Percentiles rank a stretch among this genome's conserved stretches.
phyloP scores from a whole-genome alignment of 139 green algal species.

The Volvox africanus region DNA sequence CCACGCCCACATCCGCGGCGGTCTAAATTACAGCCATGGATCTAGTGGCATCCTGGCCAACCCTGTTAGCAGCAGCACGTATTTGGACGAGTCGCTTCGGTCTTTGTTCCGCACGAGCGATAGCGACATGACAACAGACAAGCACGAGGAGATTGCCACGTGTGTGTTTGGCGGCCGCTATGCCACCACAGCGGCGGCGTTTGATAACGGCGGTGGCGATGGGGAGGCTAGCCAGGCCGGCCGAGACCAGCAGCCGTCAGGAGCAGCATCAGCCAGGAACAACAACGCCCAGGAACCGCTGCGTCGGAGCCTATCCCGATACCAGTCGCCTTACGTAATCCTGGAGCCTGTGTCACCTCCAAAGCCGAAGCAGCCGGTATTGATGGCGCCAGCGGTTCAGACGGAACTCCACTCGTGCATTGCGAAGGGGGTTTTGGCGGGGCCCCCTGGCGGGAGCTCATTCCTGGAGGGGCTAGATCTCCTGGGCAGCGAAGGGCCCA shows the following conservation, averaged over 20 bases:
- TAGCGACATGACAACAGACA: constrained; percentile 1
- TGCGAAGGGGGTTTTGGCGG: neutral
- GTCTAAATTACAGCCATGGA: neutral
- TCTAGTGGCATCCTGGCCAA: neutral
- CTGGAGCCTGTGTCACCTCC: neutral
- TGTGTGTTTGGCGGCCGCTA: neutral
- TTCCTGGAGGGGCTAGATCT: neutral
- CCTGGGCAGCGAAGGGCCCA: neutral
- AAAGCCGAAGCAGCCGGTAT: neutral
- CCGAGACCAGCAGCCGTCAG: neutral
- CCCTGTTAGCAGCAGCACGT: neutral
- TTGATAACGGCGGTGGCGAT: neutral
- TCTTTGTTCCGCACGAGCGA: neutral
- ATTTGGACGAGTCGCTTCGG: constrained; percentile 8
- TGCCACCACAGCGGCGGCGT: neutral
- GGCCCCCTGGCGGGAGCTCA: no score
- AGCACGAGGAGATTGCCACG: neutral
- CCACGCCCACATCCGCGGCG: neutral
- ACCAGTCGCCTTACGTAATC: neutral
- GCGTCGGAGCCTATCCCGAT: neutral
- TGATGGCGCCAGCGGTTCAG: neutral
- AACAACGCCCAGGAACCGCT: neutral
- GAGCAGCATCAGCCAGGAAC: neutral
- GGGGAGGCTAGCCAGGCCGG: neutral
- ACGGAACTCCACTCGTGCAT: neutral